Evolutionary conservation across 2,329 filamentous ascomycete genomes (phyloP).

Genomic region (Arthrocladium fulminans): DNA sequence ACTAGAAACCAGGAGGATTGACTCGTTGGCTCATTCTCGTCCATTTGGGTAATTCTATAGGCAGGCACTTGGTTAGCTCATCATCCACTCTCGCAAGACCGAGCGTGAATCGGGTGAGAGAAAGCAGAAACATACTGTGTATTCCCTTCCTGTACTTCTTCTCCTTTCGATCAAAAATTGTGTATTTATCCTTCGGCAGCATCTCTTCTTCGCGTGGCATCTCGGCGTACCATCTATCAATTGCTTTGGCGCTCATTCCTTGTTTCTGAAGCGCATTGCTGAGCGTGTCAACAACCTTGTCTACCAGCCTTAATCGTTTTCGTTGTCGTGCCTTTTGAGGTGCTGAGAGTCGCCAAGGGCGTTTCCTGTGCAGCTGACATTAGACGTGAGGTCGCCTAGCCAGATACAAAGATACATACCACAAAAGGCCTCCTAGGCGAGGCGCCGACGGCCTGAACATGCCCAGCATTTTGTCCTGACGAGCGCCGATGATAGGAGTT

Average conservation of each 20-base stretch:
- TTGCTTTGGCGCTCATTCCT: slow-evolving; percentile 59
- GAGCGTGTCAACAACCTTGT: slow-evolving; percentile 75
- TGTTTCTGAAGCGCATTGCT: slow-evolving; percentile 67
- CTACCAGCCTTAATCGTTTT: slow-evolving; percentile 72
- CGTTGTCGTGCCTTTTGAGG: slow-evolving; percentile 86
- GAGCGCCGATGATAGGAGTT: background rate
- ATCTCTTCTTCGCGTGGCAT: slow-evolving; percentile 97
- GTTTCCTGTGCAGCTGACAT: slow-evolving; percentile 57
- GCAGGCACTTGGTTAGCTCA: slow-evolving; percentile 34
- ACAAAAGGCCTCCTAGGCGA: slow-evolving; percentile 71
- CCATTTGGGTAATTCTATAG: slow-evolving; percentile 67
- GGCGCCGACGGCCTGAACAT: slow-evolving; percentile 81
- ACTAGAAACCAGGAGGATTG: slow-evolving; percentile 83
- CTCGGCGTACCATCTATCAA: slow-evolving; percentile 86
- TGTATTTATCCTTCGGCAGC: slow-evolving; percentile 95
- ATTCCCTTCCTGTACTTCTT: slow-evolving; percentile 95
- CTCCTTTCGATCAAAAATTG: slow-evolving; percentile 91
- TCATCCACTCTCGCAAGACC: background rate
- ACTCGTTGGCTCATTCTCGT: slow-evolving; percentile 87
- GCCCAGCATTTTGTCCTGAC: slow-evolving; percentile 24
- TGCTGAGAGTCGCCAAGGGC: slow-evolving; percentile 85
- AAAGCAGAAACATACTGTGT: slow-evolving; percentile 61
- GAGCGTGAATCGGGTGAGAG: background rate
- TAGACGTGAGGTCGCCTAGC: background rate
- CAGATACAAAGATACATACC: slow-evolving; percentile 42